A percentile compares a stretch with the other conserved stretches of the same genome.
These are phyloP conservation scores for Dacryopinax spathularia DNA, from an alignment of 768 basidiomycete genomes.

Conservation along the genomic window DNA sequence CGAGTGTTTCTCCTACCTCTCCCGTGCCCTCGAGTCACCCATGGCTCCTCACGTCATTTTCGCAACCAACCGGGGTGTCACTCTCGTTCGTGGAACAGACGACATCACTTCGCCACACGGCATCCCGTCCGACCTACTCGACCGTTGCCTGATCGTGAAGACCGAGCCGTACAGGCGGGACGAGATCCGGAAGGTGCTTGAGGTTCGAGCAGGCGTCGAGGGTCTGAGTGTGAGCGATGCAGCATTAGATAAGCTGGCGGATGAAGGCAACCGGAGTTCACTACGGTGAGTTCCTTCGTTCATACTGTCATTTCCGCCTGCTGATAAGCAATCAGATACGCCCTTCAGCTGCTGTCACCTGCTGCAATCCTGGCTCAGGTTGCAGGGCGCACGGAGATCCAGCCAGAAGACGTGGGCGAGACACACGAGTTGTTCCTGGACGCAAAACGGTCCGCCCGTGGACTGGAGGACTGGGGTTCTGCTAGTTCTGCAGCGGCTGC, in stretches of 20 bases:
- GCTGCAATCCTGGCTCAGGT: conserved; percentile 74
- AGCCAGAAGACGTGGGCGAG: conserved; percentile 78
- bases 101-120: conserved; percentile 90
- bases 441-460: conserved; percentile 38
- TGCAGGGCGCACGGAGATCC: conserved; percentile 65
- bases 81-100: conserved; percentile 81
- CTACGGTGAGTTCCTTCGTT: conserved; percentile 41
- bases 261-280: conserved; percentile 68
- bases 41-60: conserved; percentile 97
- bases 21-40: conserved; percentile 84
- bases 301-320: conserved; percentile 4
- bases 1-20: conserved; percentile 97
- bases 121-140: conserved; percentile 82
- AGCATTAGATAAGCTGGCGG: conserved; percentile 66
- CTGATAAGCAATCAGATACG: conserved; percentile 42
- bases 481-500: no score
- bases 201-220: conserved; percentile 74
- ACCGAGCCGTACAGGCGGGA: conserved; percentile 71
- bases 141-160: conserved; percentile 91
- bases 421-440: conserved; percentile 93
- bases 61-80: conserved; percentile 88
- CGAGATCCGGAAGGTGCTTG: conserved; percentile 75
- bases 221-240: conserved; percentile 60
- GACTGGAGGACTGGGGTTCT: background rate
- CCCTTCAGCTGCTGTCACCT: conserved; percentile 79